Conservation (phyloP, 192 early-diverging fungal species). For the Geranomyces michiganensis region DNA sequence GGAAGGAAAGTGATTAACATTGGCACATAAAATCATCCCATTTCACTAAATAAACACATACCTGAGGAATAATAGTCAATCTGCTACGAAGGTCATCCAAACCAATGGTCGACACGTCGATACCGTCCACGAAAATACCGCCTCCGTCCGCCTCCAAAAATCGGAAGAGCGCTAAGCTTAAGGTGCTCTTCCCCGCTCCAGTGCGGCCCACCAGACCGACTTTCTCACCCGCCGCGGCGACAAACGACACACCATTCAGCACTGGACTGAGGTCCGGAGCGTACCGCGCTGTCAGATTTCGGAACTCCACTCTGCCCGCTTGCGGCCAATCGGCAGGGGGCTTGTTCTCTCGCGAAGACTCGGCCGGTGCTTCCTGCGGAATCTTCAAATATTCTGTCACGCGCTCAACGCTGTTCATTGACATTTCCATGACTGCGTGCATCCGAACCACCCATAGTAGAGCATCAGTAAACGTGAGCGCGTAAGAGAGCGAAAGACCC, state of each 20-base stretch:
- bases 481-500: conserved; percentile 83
- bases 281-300: conserved; percentile 75
- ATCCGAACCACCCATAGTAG: conserved; percentile 74
- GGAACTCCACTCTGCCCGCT: conserved; percentile 69
- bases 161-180: conserved; percentile 75
- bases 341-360: conserved; percentile 56
- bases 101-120: conserved; percentile 67
- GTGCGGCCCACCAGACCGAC: conserved; percentile 60
- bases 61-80: conserved; percentile 71
- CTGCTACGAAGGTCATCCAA: conserved; percentile 66
- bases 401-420: conserved; percentile 70
- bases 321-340: conserved; percentile 56
- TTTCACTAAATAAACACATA: no score
- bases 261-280: conserved; percentile 68
- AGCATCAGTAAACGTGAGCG: conserved; percentile 80
- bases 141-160: conserved; percentile 66
- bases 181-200: conserved; percentile 41
- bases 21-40: not conserved
- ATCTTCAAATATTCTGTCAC: conserved; percentile 80
- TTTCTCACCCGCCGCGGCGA: conserved; percentile 45
- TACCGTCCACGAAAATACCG: conserved; percentile 71
- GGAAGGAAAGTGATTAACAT: not conserved
- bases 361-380: conserved; percentile 74
- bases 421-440: conserved; percentile 77
- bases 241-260: conserved; percentile 50